Conservation (phyloP, 2,329 filamentous ascomycete genomes). For the Stromatinia cepivora region DNA sequence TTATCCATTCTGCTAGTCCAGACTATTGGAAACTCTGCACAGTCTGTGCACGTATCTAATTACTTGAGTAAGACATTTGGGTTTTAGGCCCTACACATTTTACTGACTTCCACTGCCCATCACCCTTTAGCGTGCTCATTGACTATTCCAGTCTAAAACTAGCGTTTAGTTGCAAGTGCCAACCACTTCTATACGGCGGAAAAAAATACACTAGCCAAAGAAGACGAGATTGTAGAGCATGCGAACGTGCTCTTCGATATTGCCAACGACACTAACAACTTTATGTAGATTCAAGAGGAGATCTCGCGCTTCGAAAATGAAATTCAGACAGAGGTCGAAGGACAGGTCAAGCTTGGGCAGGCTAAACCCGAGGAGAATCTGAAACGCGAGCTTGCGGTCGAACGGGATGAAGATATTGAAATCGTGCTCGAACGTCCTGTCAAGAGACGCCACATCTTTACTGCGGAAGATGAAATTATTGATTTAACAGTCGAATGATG, state of each 20-base stretch:
- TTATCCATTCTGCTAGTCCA: too few relatives aligned
- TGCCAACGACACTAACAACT: neutral
- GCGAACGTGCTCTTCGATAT: too few relatives aligned
- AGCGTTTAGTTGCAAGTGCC: neutral
- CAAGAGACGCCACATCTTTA: conserved; percentile 22
- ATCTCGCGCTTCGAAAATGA: neutral
- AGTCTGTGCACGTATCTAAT: too few relatives aligned
- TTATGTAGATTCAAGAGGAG: neutral
- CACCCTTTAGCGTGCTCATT: neutral
- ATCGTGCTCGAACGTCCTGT: conserved; percentile 22
- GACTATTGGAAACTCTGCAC: too few relatives aligned
- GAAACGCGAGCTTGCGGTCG: conserved; percentile 13
- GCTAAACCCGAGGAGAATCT: neutral
- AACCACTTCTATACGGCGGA: neutral
- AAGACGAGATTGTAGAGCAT: neutral
- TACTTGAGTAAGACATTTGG: neutral
- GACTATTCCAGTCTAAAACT: neutral
- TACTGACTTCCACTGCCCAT: neutral
- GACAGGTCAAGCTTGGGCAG: neutral
- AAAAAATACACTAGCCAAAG: neutral
- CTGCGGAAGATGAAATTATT: conserved; percentile 14
- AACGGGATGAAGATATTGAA: conserved; percentile 17
- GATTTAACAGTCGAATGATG: conserved; percentile 14
- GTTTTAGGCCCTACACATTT: neutral
- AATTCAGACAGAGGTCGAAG: neutral